Base-by-base conservation (phyloP, 192 early-diverging fungal species). In the Radiomyces spectabilis region DNA sequence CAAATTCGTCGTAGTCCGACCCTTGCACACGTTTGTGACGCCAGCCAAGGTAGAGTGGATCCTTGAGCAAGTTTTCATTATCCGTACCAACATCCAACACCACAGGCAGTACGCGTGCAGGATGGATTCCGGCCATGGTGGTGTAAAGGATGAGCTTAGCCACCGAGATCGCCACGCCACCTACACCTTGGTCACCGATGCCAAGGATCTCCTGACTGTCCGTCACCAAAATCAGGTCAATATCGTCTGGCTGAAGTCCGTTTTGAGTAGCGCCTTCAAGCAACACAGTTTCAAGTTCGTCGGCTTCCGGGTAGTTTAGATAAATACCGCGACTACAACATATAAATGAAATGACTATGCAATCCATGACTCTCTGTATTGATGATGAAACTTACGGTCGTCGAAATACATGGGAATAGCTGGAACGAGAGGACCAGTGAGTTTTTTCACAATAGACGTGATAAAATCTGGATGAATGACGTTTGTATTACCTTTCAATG, bases 11-110 rank as follows among this genome's bases (percentile, higher is more conserved):
- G 72, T 91, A 94, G 58, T 70, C 61, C 18, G 81, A 78, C 34
- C 77, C 82, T 12, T 66, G 72, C 12, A 83, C 77, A 41, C 83
- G 77, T 55, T 83, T 79, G 60, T 78, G 78, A 44, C 74, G 69
- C 47, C 82, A 69, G 19, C 93, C 93, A 32, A 93, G 75, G 51
- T 96, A 96, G 52, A 93, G 74, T 59, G 89, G 86, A 59, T 96
- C 92, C n/a, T 88, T 75, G 48, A 89, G 75, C 46, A 82, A 77
- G 46, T 78, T 72, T 45, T 84, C 72, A 55, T 78, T 93, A 77
- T 94, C 85, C 29, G 89, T 92, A 38, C 93, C 93, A 62, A 93
- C 73, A 65, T 96, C 93, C 26, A 96, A 70, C 46, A 84, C 84
- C 55, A 96, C 86, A 16, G 93, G 92, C 34, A 96, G 79, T 44